phyloP scores from a whole-genome alignment of 2,329 filamentous ascomycete genomes.

The Venturia nashicola region DNA sequence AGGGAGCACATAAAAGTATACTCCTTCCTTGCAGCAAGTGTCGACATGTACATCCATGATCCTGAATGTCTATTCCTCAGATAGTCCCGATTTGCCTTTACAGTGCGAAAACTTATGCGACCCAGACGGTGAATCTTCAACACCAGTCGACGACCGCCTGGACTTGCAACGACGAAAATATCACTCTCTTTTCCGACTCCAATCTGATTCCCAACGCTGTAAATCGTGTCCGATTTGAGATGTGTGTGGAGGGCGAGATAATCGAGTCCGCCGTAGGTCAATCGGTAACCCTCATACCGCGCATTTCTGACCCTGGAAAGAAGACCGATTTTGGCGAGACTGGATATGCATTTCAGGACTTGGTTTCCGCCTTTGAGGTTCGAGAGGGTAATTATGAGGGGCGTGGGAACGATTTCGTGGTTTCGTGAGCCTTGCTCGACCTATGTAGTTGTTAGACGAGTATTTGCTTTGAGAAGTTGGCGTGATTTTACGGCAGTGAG shows the following conservation, averaged over 20 bases:
- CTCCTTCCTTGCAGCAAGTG: constrained; percentile 86
- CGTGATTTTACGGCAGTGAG: constrained; percentile 63
- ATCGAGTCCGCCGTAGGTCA: constrained; percentile 93
- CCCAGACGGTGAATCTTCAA: constrained; percentile 94
- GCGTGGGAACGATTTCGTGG: constrained; percentile 90
- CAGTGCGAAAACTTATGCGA: constrained; percentile 90
- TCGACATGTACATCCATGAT: constrained; percentile 97
- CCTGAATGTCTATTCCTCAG: constrained; percentile 67
- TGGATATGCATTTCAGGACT: constrained; percentile 78
- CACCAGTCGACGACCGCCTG: constrained; percentile 54
- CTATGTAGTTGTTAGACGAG: constrained; percentile 33
- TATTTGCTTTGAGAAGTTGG: neutral
- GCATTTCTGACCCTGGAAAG: constrained; percentile 91
- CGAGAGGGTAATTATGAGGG: constrained; percentile 73
- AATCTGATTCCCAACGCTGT: constrained; percentile 87
- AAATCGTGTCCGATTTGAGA: constrained; percentile 65
- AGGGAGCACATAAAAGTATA: constrained; percentile 89
- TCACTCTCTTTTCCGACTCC: constrained; percentile 97
- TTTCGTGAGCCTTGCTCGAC: constrained; percentile 91
- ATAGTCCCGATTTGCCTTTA: constrained; percentile 94
- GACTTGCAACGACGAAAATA: constrained; percentile 83
- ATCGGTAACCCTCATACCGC: constrained; percentile 91
- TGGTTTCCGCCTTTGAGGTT: constrained; percentile 60
- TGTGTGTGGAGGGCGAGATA: constrained; percentile 93
- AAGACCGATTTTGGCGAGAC: constrained; percentile 79